A percentile compares a stretch with the other conserved stretches of the same genome.
phyloP scores from a whole-genome alignment of 2,329 filamentous ascomycete genomes.

The Colletotrichum sansevieriae region DNA sequence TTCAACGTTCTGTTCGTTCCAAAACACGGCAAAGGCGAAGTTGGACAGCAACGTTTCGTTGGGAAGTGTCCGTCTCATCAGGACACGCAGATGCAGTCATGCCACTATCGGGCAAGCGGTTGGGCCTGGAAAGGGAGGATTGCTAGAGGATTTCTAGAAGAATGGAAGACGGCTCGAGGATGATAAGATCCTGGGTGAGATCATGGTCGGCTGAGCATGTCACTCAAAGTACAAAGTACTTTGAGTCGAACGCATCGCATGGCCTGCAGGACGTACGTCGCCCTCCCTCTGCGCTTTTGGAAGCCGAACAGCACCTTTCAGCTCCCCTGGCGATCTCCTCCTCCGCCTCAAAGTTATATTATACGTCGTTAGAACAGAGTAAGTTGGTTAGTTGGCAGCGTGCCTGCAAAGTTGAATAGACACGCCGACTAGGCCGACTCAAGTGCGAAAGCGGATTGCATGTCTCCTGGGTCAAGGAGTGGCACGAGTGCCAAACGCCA shows the following conservation, averaged over 20 bases:
- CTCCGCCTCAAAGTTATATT: not conserved
- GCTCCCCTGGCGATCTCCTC: conserved; percentile 7
- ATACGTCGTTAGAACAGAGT: not conserved
- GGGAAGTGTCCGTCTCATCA: conserved; percentile 1
- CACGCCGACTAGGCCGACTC: not conserved
- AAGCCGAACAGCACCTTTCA: not conserved
- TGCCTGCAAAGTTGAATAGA: conserved; percentile 10
- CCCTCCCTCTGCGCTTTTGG: not conserved
- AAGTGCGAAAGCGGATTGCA: not conserved
- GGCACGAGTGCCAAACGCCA: conserved; percentile 27
- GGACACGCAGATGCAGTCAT: conserved; percentile 9
- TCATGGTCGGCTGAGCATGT: conserved; percentile 11
- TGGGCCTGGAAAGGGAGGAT: not conserved
- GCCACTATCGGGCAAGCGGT: conserved; percentile 4
- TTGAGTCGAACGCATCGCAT: conserved; percentile 27
- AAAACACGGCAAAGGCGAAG: conserved; percentile 17
- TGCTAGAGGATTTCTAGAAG: not conserved
- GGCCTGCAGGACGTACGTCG: conserved; percentile 23
- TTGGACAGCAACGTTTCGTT: conserved; percentile 2
- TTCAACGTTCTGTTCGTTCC: conserved; percentile 12
- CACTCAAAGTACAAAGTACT: not conserved
- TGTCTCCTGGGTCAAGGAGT: conserved; percentile 24
- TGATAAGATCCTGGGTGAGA: conserved; percentile 5
- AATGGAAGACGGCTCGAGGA: not conserved
- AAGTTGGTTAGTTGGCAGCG: not conserved